A percentile compares a stretch with the other conserved stretches of the same genome.
phyloP scores from a whole-genome alignment of 2,329 filamentous ascomycete species.

The Xylariaceae sp. region DNA sequence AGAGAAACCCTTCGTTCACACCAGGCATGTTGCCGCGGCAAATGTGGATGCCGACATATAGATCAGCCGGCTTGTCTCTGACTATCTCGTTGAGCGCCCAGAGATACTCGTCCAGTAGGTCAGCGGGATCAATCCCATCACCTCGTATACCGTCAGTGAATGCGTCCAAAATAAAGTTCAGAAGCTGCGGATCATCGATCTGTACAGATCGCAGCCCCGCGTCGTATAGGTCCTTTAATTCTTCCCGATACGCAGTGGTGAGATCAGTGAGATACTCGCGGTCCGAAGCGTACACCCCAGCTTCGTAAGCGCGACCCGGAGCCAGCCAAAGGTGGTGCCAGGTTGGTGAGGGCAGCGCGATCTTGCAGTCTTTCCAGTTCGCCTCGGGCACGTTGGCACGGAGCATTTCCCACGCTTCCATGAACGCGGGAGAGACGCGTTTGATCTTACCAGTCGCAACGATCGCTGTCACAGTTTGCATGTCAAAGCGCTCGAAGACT shows the following conservation, averaged over 20 bases:
- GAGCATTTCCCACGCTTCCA: neutral
- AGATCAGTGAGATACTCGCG: neutral
- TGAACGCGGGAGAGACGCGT: neutral
- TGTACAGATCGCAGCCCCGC: neutral
- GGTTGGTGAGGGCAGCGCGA: neutral
- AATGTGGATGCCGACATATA: neutral
- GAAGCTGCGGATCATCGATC: neutral
- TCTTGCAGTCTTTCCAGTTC: neutral
- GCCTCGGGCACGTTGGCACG: neutral
- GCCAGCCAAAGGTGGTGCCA: neutral
- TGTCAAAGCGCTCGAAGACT: neutral
- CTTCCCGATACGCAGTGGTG: neutral
- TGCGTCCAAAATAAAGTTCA: neutral
- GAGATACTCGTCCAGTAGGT: neutral
- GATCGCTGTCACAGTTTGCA: neutral
- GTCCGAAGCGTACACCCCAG: neutral
- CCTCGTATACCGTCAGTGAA: neutral
- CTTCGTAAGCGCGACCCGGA: neutral
- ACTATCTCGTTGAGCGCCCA: neutral
- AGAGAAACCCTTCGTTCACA: neutral
- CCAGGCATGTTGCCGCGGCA: neutral
- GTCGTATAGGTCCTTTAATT: neutral
- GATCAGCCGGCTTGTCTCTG: neutral
- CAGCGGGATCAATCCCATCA: neutral
- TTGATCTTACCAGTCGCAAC: neutral